These are phyloP conservation scores for Amorphotheca resinae DNA, from an alignment of 495 filamentous ascomycete genomes.

Conservation along the genomic window DNA sequence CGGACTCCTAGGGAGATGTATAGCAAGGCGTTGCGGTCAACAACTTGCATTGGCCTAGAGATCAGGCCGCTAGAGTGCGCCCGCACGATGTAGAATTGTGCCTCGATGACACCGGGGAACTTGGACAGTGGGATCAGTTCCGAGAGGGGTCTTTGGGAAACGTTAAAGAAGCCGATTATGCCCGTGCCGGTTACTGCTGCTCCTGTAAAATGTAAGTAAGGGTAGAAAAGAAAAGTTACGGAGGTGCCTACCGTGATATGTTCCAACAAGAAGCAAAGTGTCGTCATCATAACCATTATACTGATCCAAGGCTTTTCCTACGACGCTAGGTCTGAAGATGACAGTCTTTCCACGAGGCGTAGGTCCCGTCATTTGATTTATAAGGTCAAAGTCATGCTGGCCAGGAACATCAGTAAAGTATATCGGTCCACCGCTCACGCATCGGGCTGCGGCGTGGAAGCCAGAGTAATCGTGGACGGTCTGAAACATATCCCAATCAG, in stretches of 20 bases:
- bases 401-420: slow-evolving; percentile 88
- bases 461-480: slow-evolving; percentile 61
- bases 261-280: slow-evolving; percentile 63
- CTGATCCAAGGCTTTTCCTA: slow-evolving; percentile 55
- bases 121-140: slow-evolving; percentile 55
- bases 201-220: slow-evolving; percentile 28
- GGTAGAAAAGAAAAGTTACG: not conserved
- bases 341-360: slow-evolving; percentile 58
- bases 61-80: slow-evolving; percentile 57
- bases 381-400: slow-evolving; percentile 58
- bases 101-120: slow-evolving; percentile 54
- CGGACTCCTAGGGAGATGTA: slow-evolving; percentile 44
- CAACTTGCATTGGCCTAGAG: slow-evolving; percentile 33
- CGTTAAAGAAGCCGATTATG: slow-evolving; percentile 78
- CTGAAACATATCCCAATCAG: slow-evolving; percentile 99
- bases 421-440: slow-evolving; percentile 81
- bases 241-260: slow-evolving; percentile 41
- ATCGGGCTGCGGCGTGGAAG: slow-evolving; percentile 83
- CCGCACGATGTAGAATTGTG: slow-evolving; percentile 53
- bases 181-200: slow-evolving; percentile 53
- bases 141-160: slow-evolving; percentile 39
- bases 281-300: slow-evolving; percentile 65
- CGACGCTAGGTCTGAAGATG: slow-evolving; percentile 59
- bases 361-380: slow-evolving; percentile 60
- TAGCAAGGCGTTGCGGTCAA: slow-evolving; percentile 32